A percentile compares a stretch with the other conserved stretches of the same genome.
Evolutionary conservation across 1,284 basidiomycete species (phyloP).

Genomic region (Jaminaea rosea): DNA sequence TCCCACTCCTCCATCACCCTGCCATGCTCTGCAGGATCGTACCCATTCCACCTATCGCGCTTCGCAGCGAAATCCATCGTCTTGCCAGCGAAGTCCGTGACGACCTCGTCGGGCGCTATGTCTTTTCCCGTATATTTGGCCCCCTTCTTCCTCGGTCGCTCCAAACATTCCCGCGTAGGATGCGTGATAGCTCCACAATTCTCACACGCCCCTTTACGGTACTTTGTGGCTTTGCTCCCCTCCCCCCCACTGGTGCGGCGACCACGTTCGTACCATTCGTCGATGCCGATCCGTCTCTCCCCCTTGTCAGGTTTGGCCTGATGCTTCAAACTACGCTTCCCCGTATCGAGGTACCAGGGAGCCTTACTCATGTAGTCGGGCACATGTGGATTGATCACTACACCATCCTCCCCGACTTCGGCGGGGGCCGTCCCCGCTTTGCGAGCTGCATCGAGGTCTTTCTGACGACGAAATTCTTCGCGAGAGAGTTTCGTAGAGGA

Average conservation of each 20-base stretch:
- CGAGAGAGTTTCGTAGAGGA: constrained; percentile 74
- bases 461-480: constrained; percentile 84
- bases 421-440: constrained; percentile 96
- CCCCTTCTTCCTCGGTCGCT: constrained; percentile 89
- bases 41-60: constrained; percentile 96
- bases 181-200: constrained; percentile 97
- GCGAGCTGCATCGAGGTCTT: constrained; percentile 82
- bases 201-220: constrained; percentile 93
- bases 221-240: constrained; percentile 78
- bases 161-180: constrained; percentile 81
- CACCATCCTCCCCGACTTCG: constrained; percentile 85
- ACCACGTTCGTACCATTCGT: constrained; percentile 89
- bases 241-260: constrained; percentile 63
- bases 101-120: constrained; percentile 81
- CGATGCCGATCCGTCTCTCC: constrained; percentile 60
- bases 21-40: constrained; percentile 78
- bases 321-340: constrained; percentile 75
- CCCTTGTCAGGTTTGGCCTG: constrained; percentile 64
- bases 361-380: constrained; percentile 65
- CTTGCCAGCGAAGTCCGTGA: constrained; percentile 60
- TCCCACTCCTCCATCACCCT: constrained; percentile 86
- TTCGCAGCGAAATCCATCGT: constrained; percentile 77
- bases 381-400: constrained; percentile 95
- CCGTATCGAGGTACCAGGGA: constrained; percentile 94
- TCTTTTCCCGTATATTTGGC: constrained; percentile 85